A percentile compares a stretch with the other conserved stretches of the same genome.
Conservation (phyloP, 768 basidiomycete genomes). For the Pleurotus cornucopiae region DNA sequence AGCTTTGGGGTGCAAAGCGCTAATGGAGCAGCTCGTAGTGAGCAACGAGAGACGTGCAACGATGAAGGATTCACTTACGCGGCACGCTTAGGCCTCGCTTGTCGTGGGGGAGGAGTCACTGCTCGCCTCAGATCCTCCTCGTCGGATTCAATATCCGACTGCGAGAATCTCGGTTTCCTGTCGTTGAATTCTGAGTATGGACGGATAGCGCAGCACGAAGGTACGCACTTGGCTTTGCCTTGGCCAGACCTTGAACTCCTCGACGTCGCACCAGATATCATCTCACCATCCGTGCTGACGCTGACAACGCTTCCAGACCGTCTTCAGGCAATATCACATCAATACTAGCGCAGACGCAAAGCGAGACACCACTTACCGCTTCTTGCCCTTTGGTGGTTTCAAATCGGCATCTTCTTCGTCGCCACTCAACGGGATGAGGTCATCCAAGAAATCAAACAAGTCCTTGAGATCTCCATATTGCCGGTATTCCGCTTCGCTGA, state of each 20-base stretch:
- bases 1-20: conserved; percentile 38
- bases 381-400: conserved; percentile 31
- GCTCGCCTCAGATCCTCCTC: conserved; percentile 26
- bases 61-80: conserved; percentile 40
- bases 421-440: conserved; percentile 65
- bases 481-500: conserved; percentile 69
- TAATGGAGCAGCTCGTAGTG: conserved; percentile 12
- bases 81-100: conserved; percentile 52
- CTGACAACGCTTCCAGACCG: conserved; percentile 58
- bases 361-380: conserved; percentile 28
- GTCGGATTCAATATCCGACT: conserved; percentile 42
- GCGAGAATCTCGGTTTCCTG: conserved; percentile 56
- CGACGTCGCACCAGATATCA: conserved; percentile 30
- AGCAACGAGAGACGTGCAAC: neutral
- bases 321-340: conserved; percentile 25
- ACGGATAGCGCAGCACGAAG: neutral
- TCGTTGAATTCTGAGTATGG: neutral
- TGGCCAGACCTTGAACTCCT: conserved; percentile 25
- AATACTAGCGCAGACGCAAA: neutral
- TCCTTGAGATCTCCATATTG: conserved; percentile 58
- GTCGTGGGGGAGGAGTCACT: conserved; percentile 34
- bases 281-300: conserved; percentile 33
- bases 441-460: conserved; percentile 69
- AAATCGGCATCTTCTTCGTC: conserved; percentile 43
- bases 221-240: conserved; percentile 37